Conservation (phyloP, 2,329 filamentous ascomycete genomes). For the Exophiala aquamarina region DNA sequence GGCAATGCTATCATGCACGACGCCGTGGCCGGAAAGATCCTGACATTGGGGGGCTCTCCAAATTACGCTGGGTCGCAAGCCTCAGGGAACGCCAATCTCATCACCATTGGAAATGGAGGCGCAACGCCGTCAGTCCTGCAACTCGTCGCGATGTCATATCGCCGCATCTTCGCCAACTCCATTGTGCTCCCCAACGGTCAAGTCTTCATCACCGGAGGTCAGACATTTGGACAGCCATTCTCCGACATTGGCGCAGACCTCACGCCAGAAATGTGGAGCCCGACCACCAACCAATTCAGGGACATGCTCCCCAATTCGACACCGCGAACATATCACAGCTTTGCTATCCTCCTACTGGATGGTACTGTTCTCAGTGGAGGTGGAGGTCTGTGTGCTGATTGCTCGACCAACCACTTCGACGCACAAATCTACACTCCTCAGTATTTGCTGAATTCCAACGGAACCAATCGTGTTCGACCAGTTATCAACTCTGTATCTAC, state of each 20-base stretch:
- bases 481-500: conserved; percentile 37
- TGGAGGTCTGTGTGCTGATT: conserved; percentile 54
- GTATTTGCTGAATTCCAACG: conserved; percentile 53
- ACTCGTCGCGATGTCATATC: conserved; percentile 38
- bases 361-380: conserved; percentile 53
- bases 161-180: conserved; percentile 47
- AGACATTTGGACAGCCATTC: conserved; percentile 45
- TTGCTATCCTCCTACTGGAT: conserved; percentile 52
- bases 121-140: conserved; percentile 31
- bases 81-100: conserved; percentile 48
- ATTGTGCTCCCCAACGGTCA: conserved; percentile 52
- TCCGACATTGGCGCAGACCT: conserved; percentile 45
- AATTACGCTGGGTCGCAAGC: conserved; percentile 47
- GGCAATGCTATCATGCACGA: conserved; percentile 61
- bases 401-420: conserved; percentile 53
- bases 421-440: conserved; percentile 57
- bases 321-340: conserved; percentile 52
- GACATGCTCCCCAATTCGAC: conserved; percentile 40
- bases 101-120: conserved; percentile 45
- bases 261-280: conserved; percentile 50
- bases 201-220: conserved; percentile 51
- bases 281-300: conserved; percentile 41
- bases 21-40: conserved; percentile 54
- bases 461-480: conserved; percentile 43
- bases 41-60: conserved; percentile 52